These are phyloP conservation scores for Ophiostoma triangulosporum DNA, from an alignment of 2,329 filamentous ascomycete species.

Conservation along the genomic window DNA sequence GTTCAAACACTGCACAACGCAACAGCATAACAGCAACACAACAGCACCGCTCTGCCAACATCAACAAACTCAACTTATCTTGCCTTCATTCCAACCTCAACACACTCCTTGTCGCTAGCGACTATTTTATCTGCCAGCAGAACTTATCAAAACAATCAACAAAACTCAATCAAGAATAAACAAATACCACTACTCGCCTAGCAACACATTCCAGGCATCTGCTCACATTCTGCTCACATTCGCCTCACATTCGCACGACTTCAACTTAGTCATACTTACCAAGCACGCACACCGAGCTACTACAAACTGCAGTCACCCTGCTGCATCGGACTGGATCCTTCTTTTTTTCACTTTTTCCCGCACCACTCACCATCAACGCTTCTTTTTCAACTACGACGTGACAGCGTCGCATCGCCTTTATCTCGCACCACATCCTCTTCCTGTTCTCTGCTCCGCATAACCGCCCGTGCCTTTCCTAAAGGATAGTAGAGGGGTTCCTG, in stretches of 20 bases:
- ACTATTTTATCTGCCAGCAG: slow-evolving; percentile 5
- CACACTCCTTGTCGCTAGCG: slow-evolving; percentile 10
- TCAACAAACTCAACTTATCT: background rate
- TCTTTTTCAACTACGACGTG: background rate
- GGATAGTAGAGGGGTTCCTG: slow-evolving; percentile 10
- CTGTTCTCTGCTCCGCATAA: background rate
- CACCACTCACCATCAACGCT: background rate
- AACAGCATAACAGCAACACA: no score
- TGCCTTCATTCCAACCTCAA: background rate
- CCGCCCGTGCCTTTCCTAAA: slow-evolving; percentile 15
- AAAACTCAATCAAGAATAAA: background rate
- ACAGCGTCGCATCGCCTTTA: background rate
- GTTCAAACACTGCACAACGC: background rate
- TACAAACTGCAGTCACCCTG: background rate
- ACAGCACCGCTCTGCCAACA: no score
- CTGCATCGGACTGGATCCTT: slow-evolving; percentile 2
- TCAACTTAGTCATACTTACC: background rate
- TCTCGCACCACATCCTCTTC: background rate
- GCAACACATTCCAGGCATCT: background rate
- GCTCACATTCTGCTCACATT: background rate
- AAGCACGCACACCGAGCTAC: background rate
- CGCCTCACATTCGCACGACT: background rate
- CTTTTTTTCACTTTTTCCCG: background rate
- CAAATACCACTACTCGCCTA: background rate
- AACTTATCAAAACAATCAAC: background rate